A percentile compares a stretch with the other conserved stretches of the same genome.
Conservation (phyloP, 441 rosid genomes). For the Cnidoscolus chayamansa region DNA sequence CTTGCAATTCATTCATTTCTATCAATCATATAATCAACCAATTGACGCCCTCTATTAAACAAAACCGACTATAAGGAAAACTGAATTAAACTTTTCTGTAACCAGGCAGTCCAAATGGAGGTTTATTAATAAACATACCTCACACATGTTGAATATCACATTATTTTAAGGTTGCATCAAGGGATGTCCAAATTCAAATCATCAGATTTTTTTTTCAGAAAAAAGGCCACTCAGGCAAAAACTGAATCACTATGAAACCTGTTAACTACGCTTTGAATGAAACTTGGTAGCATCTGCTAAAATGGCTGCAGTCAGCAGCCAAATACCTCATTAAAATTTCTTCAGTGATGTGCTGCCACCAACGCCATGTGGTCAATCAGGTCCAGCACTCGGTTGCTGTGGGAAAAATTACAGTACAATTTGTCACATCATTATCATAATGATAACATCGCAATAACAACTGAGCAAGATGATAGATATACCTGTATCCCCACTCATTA, state of each 20-base stretch:
- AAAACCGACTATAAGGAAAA: too few species aligned
- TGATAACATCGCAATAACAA: neutral
- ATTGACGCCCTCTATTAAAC: too few species aligned
- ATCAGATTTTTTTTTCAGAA: neutral
- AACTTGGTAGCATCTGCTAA: slow-evolving; percentile 1
- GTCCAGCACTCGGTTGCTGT: slow-evolving; percentile 97
- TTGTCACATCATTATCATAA: neutral
- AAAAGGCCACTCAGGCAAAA: slow-evolving; percentile 8
- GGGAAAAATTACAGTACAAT: slow-evolving; percentile 13
- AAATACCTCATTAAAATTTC: neutral
- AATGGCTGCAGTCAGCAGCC: slow-evolving; percentile 8
- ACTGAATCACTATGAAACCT: slow-evolving; percentile 10
- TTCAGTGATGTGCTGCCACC: slow-evolving; percentile 62
- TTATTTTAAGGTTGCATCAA: slow-evolving; percentile 8
- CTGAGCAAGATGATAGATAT: slow-evolving; percentile 18
- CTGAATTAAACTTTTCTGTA: neutral
- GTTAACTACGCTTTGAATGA: slow-evolving; percentile 12
- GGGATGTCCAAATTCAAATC: slow-evolving; percentile 10
- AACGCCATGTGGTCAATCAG: slow-evolving; percentile 92
- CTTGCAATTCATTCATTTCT: too few species aligned
- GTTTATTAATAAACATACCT: neutral
- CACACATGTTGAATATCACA: neutral
- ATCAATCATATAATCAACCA: too few species aligned
- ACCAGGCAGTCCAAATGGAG: neutral
- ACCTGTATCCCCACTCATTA: slow-evolving; percentile 99